Base-by-base conservation (phyloP, 805 yeast genomes). In the Kazachstania kunashirensis region DNA sequence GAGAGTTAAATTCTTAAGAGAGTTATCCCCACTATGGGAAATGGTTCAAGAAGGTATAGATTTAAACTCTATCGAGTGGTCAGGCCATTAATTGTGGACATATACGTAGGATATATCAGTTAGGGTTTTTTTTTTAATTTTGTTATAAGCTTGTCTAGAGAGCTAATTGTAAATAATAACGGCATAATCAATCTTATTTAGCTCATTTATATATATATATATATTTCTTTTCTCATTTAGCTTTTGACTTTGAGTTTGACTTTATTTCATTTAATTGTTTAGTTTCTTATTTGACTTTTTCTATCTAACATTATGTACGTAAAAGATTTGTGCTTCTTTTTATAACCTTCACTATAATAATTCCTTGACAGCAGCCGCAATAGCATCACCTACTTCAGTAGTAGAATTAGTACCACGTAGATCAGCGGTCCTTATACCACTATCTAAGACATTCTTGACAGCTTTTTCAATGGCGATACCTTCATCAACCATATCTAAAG, bases 31-130 rank as follows among this genome's bases (percentile, higher is more conserved):
- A 33, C 69, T 92, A 52, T 92, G 97, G 97, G 98, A 92, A 67
- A 88, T 92, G 97, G 95, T 85, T 40, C 95, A 92, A 63, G 97
- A 92, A 48, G 98, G 98, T 48, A 89, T 92, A 53, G 98, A 92
- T 57, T 69, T 92, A 59, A 74, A 81, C 54, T 73, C 94, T 24
- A 92, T 92, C 53, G 94, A 92, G 66, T 92, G 98, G 98, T 84
- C 95, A 42, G 97, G 96, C 47, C 98, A 92, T 64, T 92, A 62
- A 19, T 11, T 14, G n/a, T n/a, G n/a, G n/a, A n/a, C n/a, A n/a
- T n/a, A n/a, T n/a, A n/a, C n/a, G n/a, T n/a, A n/a, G n/a, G n/a
- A n/a, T n/a, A 32, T 13, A 16, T 24, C 15, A 26, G n/a, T n/a
- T 32, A 16, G 11, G 24, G 36, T 33, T 21, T 31, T 33, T 28